These are phyloP conservation scores for Saccharomycopsis phalli DNA, from an alignment of 1,139 yeast genomes.

Conservation along the genomic window DNA sequence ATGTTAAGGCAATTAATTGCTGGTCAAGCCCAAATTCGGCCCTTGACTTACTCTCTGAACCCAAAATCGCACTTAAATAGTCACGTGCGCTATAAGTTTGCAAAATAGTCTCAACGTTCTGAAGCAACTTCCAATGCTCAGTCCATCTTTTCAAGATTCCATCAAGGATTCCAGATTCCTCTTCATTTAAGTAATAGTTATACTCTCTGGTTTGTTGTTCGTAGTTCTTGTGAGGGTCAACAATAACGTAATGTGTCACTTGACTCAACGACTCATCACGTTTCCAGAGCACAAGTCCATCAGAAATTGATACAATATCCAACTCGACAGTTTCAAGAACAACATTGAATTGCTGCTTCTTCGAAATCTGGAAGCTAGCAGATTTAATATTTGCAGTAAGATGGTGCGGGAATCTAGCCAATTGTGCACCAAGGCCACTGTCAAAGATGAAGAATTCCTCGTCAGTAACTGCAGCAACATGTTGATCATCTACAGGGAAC, in stretches of 20 bases:
- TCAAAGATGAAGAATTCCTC: conserved; percentile 17
- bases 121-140: conserved; percentile 29
- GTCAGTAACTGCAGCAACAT: conserved; percentile 6
- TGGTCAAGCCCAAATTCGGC: conserved; percentile 19
- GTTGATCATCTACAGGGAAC: conserved; percentile 7
- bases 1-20: conserved; percentile 20
- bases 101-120: conserved; percentile 13
- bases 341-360: conserved; percentile 22
- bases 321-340: conserved; percentile 25
- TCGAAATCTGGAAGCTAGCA: conserved; percentile 22
- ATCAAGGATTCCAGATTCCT: conserved; percentile 29
- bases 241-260: conserved; percentile 32
- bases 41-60: conserved; percentile 3
- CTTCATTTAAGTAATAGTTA: conserved; percentile 32
- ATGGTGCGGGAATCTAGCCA: conserved; percentile 21
- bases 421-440: conserved; percentile 23
- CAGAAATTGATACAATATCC: conserved; percentile 17
- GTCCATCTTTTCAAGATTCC: conserved; percentile 37
- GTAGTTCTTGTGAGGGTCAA: conserved; percentile 27
- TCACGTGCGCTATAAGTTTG: background rate
- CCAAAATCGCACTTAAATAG: conserved; percentile 9
- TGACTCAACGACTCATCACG: conserved; percentile 40
- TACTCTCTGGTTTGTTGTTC: conserved; percentile 29
- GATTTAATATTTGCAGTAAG: conserved; percentile 21
- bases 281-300: conserved; percentile 30